These are phyloP conservation scores for Scytalidium lignicola DNA, from an alignment of 2,329 filamentous ascomycete species.

Conservation along the genomic window DNA sequence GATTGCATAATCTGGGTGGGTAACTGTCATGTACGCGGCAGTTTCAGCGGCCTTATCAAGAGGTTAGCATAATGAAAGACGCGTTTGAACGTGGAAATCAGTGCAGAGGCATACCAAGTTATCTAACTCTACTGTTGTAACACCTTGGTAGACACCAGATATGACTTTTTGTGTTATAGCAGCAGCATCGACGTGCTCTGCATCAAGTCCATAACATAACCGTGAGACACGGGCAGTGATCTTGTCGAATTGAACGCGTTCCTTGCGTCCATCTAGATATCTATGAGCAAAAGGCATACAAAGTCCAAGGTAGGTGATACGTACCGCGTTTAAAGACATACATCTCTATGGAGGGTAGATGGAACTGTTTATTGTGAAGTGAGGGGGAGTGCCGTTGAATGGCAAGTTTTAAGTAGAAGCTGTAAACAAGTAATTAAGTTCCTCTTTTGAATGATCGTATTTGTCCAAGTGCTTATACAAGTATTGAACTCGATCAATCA, in stretches of 20 bases:
- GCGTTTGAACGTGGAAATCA: constrained; percentile 10
- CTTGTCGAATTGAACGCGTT: constrained; percentile 99
- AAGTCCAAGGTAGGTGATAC: constrained; percentile 9
- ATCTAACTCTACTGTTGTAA: constrained; percentile 93
- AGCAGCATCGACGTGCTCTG: constrained; percentile 92
- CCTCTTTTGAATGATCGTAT: background rate
- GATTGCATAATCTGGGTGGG: constrained; percentile 97
- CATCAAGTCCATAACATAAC: constrained; percentile 94
- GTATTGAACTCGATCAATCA: background rate
- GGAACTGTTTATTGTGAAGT: background rate
- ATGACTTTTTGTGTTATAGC: constrained; percentile 99
- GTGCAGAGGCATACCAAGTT: constrained; percentile 70
- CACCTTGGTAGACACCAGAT: constrained; percentile 96
- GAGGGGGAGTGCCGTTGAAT: constrained; percentile 7
- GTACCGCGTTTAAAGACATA: constrained; percentile 32
- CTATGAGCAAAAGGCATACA: constrained; percentile 8
- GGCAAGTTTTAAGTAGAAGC: background rate
- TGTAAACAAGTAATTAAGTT: background rate
- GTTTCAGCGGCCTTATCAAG: constrained; percentile 82
- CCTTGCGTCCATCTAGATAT: constrained; percentile 86
- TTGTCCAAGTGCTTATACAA: background rate
- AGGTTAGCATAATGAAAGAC: constrained; percentile 16
- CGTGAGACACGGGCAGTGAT: constrained; percentile 98
- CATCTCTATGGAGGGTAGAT: constrained; percentile 16
- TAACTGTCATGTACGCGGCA: constrained; percentile 99